Base-by-base conservation (phyloP, 2,329 filamentous ascomycete species). In the Paracoccidioides brasiliensis region DNA sequence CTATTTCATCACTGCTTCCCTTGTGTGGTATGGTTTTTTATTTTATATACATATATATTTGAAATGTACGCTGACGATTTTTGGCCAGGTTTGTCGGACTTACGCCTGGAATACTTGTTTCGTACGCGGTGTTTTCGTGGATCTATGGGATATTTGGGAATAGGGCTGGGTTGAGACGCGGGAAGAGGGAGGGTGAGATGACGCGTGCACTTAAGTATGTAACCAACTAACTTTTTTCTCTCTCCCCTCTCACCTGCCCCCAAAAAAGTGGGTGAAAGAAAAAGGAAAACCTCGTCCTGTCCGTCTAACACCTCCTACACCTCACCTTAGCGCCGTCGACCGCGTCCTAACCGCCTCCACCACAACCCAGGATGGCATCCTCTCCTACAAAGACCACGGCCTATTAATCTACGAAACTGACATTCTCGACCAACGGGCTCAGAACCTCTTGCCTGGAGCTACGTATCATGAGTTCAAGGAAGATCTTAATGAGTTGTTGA, bases 361-460 rank as follows among this genome's bases (percentile, higher is more conserved):
- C n/a, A 81, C 85, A 0, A 84, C 82, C 8, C 78, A 86, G 57
- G 85, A 84, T 65, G 88, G 80, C 7, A 80, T 91, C 59, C 76
- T 97, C 51, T 85, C 85, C 1, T 96, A 95, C 75, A 94, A 91
- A 70, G 90, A 97, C 63, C 89, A 95, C 63, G 93, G 93, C 1
- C 74, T 96, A 57, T 74, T 98, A 44, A 77, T 98, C 4, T 95
- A 89, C 68, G 91, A 98, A 68, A 85, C 91, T 3, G 90, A 97
- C 63, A 79, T 90, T 35, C 75, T 98, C 53, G 81, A 90, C 48
- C 81, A 81, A 62, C 78, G 86, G 46, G 85, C 85, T 1, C 76
- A 76, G 53, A 76, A 74, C 28, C 72, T 90, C 43, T 80, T 97
- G 61, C 89, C 89, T 0, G 77, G 80, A 1, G 81, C 87, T 45